phyloP scores from a whole-genome alignment of 768 basidiomycete species.

The Mycena venus region DNA sequence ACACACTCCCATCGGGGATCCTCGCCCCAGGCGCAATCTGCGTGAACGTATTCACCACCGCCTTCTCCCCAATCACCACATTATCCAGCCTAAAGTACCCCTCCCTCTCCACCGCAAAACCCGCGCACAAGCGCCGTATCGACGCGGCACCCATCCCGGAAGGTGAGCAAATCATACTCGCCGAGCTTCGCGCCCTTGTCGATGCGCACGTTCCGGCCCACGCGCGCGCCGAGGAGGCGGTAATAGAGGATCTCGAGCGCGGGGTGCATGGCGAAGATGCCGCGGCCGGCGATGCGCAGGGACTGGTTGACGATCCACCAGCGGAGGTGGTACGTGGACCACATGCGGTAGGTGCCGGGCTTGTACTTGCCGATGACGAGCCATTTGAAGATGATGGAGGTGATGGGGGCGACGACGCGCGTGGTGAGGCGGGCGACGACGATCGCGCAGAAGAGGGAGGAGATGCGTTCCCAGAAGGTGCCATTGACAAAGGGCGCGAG shows the following conservation, averaged over 20 bases:
- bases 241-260: constrained; percentile 55
- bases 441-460: constrained; percentile 57
- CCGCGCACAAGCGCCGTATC: constrained; percentile 56
- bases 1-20: constrained; percentile 52
- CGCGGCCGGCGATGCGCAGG: constrained; percentile 50
- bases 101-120: constrained; percentile 60
- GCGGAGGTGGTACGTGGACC: constrained; percentile 33
- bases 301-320: constrained; percentile 32
- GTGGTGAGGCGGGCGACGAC: constrained; percentile 13
- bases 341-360: constrained; percentile 53
- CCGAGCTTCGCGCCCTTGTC: constrained; percentile 54
- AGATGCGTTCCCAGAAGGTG: constrained; percentile 45
- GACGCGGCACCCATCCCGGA: constrained; percentile 59
- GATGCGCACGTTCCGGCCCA: constrained; percentile 56
- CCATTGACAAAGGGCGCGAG: constrained; percentile 44
- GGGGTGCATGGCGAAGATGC: constrained; percentile 56
- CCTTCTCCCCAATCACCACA: constrained; percentile 53
- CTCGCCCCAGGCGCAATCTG: constrained; percentile 55
- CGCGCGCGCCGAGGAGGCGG: constrained; percentile 59
- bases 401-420: constrained; percentile 53
- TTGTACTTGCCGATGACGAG: constrained; percentile 58
- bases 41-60: constrained; percentile 60
- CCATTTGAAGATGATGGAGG: constrained; percentile 61
- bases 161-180: constrained; percentile 59
- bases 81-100: constrained; percentile 57